Evolutionary conservation across 345 rosid species (phyloP).

Genomic region (Arabis alpina): DNA sequence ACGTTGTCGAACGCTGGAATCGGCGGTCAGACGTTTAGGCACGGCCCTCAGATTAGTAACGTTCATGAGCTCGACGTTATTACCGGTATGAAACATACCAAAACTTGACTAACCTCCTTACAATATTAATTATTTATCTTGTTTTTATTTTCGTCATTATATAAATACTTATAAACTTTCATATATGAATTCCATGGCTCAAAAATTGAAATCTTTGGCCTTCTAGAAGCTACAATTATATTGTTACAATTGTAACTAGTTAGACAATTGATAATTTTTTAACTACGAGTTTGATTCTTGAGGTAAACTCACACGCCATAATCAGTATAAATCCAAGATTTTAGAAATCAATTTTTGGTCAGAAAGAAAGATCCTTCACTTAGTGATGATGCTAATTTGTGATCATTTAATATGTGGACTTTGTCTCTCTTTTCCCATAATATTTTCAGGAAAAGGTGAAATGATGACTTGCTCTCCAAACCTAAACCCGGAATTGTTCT

Average conservation of each 20-base stretch:
- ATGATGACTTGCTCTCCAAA: slow-evolving; percentile 57
- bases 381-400: slow-evolving; percentile 5
- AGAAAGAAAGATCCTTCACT: slow-evolving; percentile 15
- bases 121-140: background rate
- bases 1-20: slow-evolving; percentile 96
- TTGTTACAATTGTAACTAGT: background rate
- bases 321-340: background rate
- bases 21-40: slow-evolving; percentile 82
- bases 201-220: background rate
- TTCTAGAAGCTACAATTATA: background rate
- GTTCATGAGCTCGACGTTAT: slow-evolving; percentile 82
- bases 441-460: slow-evolving; percentile 66
- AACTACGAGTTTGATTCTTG: slow-evolving; percentile 18
- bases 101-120: slow-evolving; percentile 7
- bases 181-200: background rate
- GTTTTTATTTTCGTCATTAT: background rate
- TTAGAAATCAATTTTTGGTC: slow-evolving; percentile 15
- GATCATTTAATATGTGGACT: slow-evolving; percentile 14
- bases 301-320: slow-evolving; percentile 29
- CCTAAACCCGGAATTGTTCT: slow-evolving; percentile 62
- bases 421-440: slow-evolving; percentile 4
- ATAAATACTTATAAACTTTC: background rate
- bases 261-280: background rate
- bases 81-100: slow-evolving; percentile 59
- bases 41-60: slow-evolving; percentile 96